Evolutionary conservation across 1,284 basidiomycete genomes (phyloP), one percentile per base, ranked within the genome.

Genomic region (Rhodotorula sp.): DNA sequence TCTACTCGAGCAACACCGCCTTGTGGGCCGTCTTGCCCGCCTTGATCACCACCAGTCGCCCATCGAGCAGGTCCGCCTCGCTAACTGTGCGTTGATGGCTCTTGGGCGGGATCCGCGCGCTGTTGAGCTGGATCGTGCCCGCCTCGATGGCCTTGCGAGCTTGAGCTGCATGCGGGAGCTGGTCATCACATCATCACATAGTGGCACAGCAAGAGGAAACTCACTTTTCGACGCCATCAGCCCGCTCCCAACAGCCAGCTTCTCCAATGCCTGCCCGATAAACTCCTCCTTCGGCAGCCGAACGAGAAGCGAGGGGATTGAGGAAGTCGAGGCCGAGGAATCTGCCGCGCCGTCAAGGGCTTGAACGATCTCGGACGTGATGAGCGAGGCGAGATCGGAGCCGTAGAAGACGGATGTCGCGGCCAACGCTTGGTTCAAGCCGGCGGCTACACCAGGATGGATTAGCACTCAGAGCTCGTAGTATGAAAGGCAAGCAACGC

Each of bases 21-120:
- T 66, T 73, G 62, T 89, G 83, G 62, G 88, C 89, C 71, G 89
- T 86, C 80, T 89, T 91, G 9, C 92, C 92, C 44, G 87, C 85
- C 59, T 89, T 85, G 30, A 94, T 74, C 66, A 94, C 85, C 17
- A 85, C 86, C 10, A 94, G 77, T 51, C 84, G 83, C 17, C 81
- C 83, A 73, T 88, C 87, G 22, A 94, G 81, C 48, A 94, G 82
- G 73, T 89, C 84, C 0, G 75, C 75, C 30, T 75, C 73, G n/a
- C 78, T 71, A 27, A 91, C 74, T 46, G 70, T 73, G 11, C 74
- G 58, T 32, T 79, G 71, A 10, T 76, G 70, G 59, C 59, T 64
- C 44, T 68, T 71, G 6, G 70, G 80, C n/a, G 70, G 68, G 27
- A 87, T 78, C 22, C 80, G 79, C 15, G 71, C 54, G 47, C 84